phyloP scores from a whole-genome alignment of 2,329 filamentous ascomycete species.

The Paracoccidioides lutzii region DNA sequence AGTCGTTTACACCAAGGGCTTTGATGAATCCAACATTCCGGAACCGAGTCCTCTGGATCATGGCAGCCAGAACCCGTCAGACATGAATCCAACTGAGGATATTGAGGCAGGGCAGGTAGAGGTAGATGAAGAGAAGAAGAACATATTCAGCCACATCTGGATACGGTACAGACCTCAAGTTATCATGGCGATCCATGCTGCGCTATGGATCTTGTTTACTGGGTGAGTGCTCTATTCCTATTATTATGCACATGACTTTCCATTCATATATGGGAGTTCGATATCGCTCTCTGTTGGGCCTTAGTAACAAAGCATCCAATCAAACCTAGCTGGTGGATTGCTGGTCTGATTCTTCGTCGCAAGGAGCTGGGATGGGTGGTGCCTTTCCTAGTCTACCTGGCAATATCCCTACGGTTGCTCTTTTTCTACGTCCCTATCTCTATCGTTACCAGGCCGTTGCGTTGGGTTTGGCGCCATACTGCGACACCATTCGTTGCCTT shows the following conservation, averaged over 20 bases:
- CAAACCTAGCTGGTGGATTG: conserved; percentile 56
- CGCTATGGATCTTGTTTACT: conserved; percentile 39
- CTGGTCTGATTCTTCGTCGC: conserved; percentile 58
- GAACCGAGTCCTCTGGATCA: conserved; percentile 30
- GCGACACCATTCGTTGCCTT: conserved; percentile 44
- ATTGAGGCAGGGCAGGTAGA: conserved; percentile 33
- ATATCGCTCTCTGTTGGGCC: background rate
- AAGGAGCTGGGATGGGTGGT: conserved; percentile 67
- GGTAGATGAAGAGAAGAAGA: conserved; percentile 14
- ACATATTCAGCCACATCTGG: conserved; percentile 17
- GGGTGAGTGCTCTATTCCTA: conserved; percentile 29
- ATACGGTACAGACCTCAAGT: conserved; percentile 20
- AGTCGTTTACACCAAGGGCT: conserved; percentile 23
- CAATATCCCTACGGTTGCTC: conserved; percentile 58
- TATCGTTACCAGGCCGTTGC: conserved; percentile 53
- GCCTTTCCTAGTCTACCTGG: conserved; percentile 70
- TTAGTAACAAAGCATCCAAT: background rate
- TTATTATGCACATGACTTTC: background rate
- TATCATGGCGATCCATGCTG: conserved; percentile 33
- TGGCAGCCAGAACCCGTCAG: conserved; percentile 11
- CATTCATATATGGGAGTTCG: background rate
- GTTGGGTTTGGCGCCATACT: conserved; percentile 54
- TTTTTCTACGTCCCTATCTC: conserved; percentile 60
- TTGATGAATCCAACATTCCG: conserved; percentile 27
- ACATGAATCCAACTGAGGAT: conserved; percentile 18